Conservation (phyloP, 2,329 filamentous ascomycete genomes). For the Clonostachys chloroleuca region DNA sequence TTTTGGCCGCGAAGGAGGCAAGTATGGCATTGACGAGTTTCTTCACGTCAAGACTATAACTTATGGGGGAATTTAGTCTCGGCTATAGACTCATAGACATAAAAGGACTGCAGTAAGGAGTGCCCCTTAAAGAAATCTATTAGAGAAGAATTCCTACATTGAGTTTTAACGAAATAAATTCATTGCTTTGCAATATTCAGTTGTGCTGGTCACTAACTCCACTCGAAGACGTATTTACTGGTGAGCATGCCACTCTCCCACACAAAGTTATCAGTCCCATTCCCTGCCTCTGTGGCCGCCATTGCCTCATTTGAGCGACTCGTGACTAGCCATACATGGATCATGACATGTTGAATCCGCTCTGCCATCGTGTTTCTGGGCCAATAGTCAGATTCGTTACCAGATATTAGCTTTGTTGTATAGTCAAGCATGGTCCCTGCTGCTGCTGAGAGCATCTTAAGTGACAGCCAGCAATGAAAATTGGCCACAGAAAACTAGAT, state of each 20-base stretch:
- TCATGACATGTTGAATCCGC: neutral
- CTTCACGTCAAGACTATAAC: neutral
- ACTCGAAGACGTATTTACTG: neutral
- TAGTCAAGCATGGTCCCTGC: neutral
- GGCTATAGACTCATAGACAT: no score
- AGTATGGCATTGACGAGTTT: slow-evolving; percentile 38
- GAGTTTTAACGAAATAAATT: no score
- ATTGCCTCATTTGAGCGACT: neutral
- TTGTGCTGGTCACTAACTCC: no score
- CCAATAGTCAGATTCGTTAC: neutral
- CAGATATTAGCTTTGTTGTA: neutral
- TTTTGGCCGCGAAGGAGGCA: slow-evolving; percentile 34
- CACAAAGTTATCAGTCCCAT: neutral
- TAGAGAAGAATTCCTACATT: no score
- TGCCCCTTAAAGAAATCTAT: no score
- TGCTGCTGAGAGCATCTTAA: neutral
- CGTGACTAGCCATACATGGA: neutral
- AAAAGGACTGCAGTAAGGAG: no score
- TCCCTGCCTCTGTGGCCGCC: neutral
- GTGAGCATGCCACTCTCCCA: neutral
- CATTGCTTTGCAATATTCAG: no score
- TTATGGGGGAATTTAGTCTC: no score
- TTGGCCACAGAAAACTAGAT: neutral
- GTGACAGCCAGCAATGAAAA: neutral
- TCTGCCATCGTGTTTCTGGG: neutral